These are phyloP conservation scores for Heliophila coronopifolia DNA, from an alignment of 441 rosid species.

Conservation along the genomic window DNA sequence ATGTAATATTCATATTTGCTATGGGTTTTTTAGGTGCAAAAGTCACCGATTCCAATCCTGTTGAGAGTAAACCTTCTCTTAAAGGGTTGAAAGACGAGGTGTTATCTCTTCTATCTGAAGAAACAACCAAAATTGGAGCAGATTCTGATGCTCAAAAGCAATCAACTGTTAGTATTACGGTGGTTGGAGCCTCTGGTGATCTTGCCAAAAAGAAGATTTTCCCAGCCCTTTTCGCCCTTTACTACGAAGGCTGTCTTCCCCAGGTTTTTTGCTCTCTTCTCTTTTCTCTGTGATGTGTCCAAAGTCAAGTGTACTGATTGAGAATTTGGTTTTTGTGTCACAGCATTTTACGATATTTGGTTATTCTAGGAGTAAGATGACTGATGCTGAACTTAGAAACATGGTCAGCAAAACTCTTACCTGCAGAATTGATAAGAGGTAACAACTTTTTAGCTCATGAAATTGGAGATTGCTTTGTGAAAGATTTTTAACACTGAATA, in stretches of 20 bases:
- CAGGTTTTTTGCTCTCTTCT: constrained; percentile 51
- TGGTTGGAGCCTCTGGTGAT: constrained; percentile 97
- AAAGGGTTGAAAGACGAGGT: constrained; percentile 42
- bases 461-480: no score
- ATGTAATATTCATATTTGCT: background rate
- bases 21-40: constrained; percentile 44
- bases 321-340: background rate
- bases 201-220: constrained; percentile 97
- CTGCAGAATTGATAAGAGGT: constrained; percentile 93
- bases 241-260: constrained; percentile 89
- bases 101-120: constrained; percentile 32
- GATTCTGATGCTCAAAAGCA: constrained; percentile 31
- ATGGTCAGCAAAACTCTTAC: constrained; percentile 87
- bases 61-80: constrained; percentile 33
- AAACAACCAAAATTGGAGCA: constrained; percentile 20
- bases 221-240: constrained; percentile 93
- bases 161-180: constrained; percentile 73
- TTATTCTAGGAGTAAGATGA: constrained; percentile 92
- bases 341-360: constrained; percentile 87
- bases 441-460: background rate
- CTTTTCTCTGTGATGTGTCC: no score
- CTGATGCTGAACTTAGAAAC: constrained; percentile 74
- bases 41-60: constrained; percentile 36
- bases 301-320: no score
- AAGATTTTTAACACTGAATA: no score